Conservation (phyloP, 352 stramenopile genomes). For the Globisporangium barbulae region DNA sequence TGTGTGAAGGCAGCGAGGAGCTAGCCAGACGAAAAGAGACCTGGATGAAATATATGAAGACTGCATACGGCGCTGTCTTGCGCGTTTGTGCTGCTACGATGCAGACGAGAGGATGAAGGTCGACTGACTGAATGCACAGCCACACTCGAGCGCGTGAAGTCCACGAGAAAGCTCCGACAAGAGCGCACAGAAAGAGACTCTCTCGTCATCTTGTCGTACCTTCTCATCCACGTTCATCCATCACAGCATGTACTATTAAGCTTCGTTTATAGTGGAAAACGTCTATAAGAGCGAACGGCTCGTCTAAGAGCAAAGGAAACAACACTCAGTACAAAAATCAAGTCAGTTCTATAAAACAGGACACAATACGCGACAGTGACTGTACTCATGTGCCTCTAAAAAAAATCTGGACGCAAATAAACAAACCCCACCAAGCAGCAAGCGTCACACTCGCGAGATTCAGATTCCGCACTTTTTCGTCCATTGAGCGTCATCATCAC, state of each 20-base stretch:
- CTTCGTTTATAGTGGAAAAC: not conserved
- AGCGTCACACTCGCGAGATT: constrained; percentile 1
- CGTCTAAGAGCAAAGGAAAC: too few relatives aligned
- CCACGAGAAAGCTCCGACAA: not conserved
- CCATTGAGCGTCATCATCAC: constrained; percentile 3
- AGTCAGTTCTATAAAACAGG: too few relatives aligned
- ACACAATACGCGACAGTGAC: too few relatives aligned
- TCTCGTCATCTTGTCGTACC: not conserved
- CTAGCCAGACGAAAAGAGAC: not conserved
- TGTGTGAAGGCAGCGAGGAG: not conserved
- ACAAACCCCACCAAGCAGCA: not conserved
- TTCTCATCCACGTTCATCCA: not conserved
- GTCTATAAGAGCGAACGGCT: not conserved
- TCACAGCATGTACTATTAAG: not conserved
- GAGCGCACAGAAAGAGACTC: too few relatives aligned
- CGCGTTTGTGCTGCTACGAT: not conserved
- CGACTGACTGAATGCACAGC: not conserved
- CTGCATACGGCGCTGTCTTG: not conserved
- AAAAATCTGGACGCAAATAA: too few relatives aligned
- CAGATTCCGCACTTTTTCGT: constrained; percentile 2
- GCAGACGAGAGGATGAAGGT: not conserved
- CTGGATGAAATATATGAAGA: not conserved
- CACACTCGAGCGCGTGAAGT: not conserved
- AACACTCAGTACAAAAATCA: too few relatives aligned
- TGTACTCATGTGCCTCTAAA: too few relatives aligned